phyloP scores from a whole-genome alignment of 257 asterid species.

The Verbena officinalis region DNA sequence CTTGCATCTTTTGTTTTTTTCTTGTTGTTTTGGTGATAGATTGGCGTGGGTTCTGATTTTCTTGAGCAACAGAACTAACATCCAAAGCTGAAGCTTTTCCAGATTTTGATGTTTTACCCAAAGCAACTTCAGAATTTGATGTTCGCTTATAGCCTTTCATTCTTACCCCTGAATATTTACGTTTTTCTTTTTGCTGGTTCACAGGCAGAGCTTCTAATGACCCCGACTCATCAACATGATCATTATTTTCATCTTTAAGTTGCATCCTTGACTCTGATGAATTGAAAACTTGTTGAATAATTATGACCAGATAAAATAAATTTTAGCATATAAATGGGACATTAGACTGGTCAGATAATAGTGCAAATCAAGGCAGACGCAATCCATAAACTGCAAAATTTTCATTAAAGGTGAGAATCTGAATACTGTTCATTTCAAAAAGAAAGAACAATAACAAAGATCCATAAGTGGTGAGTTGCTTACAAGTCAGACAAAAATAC shows the following conservation, averaged over 20 bases:
- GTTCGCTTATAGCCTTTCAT: conserved; percentile 46
- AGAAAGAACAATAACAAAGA: neutral
- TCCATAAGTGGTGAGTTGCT: conserved; percentile 23
- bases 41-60: conserved; percentile 44
- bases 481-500: conserved; percentile 12
- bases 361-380: conserved; percentile 2
- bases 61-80: conserved; percentile 49
- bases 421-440: neutral
- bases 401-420: conserved; percentile 16
- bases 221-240: conserved; percentile 62
- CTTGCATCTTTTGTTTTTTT: conserved; percentile 51
- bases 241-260: conserved; percentile 47
- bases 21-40: conserved; percentile 44
- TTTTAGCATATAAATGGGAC: conserved; percentile 3
- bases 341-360: conserved; percentile 15
- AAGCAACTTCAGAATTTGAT: conserved; percentile 54
- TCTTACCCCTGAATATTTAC: conserved; percentile 50
- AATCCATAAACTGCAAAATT: neutral
- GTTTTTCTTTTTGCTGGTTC: conserved; percentile 51
- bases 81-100: conserved; percentile 47
- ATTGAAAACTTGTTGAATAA: conserved; percentile 30
- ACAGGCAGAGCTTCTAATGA: conserved; percentile 48
- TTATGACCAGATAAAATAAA: conserved; percentile 14
- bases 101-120: conserved; percentile 51
- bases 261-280: conserved; percentile 39